These are phyloP conservation scores for Pythium monospermum DNA, from an alignment of 352 stramenopile species.

Conservation along the genomic window DNA sequence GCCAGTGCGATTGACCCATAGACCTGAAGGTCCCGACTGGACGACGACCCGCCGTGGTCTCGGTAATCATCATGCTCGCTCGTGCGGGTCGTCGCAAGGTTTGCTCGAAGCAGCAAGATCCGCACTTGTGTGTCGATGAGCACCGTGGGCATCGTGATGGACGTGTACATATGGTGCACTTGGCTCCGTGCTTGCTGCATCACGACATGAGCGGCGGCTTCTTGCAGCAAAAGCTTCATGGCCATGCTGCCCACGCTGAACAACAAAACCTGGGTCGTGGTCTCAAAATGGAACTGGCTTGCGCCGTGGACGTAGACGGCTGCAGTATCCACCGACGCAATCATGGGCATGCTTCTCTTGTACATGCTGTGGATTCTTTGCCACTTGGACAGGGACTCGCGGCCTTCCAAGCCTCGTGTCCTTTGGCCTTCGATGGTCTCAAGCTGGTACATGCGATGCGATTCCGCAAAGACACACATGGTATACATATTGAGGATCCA, in stretches of 20 bases:
- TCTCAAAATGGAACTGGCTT: background rate
- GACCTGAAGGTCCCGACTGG: background rate
- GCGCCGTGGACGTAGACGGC: slow-evolving; percentile 3
- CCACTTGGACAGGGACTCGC: background rate
- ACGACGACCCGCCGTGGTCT: too few relatives aligned
- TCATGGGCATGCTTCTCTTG: slow-evolving; percentile 6
- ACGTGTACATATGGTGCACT: slow-evolving; percentile 13
- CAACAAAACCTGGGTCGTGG: background rate
- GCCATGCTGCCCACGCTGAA: background rate
- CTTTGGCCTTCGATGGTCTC: background rate
- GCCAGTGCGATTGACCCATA: background rate
- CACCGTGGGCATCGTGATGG: slow-evolving; percentile 14
- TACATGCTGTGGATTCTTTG: too few relatives aligned
- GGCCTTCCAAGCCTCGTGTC: background rate
- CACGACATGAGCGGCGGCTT: background rate
- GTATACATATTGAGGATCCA: background rate
- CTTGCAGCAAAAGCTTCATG: slow-evolving; percentile 6
- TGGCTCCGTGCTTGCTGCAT: slow-evolving; percentile 5
- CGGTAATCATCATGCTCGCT: too few relatives aligned
- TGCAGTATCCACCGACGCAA: background rate
- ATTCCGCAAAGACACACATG: background rate
- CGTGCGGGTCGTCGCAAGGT: too few relatives aligned
- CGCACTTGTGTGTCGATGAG: slow-evolving; percentile 24
- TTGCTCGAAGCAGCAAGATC: slow-evolving; percentile 13
- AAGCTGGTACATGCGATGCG: background rate